Evolutionary conservation across 2,329 filamentous ascomycete species (phyloP), one percentile per base, ranked within the genome.

Genomic region (Monilinia laxa): DNA sequence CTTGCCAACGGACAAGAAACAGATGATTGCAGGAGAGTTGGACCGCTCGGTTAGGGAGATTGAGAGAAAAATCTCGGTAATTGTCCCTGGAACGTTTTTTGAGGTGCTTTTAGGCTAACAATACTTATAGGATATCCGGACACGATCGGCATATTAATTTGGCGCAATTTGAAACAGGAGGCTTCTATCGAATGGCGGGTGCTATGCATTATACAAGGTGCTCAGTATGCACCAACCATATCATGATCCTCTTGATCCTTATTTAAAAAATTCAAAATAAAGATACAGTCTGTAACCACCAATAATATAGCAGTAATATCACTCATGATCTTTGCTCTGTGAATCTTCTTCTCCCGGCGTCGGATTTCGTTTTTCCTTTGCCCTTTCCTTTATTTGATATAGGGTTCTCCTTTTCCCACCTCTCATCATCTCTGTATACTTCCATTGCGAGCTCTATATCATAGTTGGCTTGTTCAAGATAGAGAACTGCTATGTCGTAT

Each of bases 1-100:
- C 68, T 82, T 99, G 68, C 85, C 90, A 35, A 90, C 89, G 72
- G 94, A 97, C 74, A 93, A 92, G 82, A 97, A 97, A 83, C 88
- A 92, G 79, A 93, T 93, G 86, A 96, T 99, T 81, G 94, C 94
- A 2, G 93, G 86, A 62, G 94, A 98, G 79, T 79, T 98, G 72
- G 95, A 98, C 79, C 88, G 95, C 67, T 94, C 91, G 53, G 88
- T 97, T 65, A 82, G 92, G 73, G 92, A 98, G 79, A 95, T 99
- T 75, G 96, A 99, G 83, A 88, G 95, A 75, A 97, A 97, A 81
- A 94, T 99, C 75, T 93, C 91, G 71, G 83, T 85, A 78, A 77
- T 81, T 79, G 53, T 40, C 53, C 14, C 31, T 31, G 51, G 35
- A 7, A 40, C 16, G 16, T 31, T 25, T 42, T 53, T 25, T 49